A percentile compares a stretch with the other conserved stretches of the same genome.
These are phyloP conservation scores for Populus euphratica DNA, from an alignment of 345 rosid genomes.

Conservation along the genomic window DNA sequence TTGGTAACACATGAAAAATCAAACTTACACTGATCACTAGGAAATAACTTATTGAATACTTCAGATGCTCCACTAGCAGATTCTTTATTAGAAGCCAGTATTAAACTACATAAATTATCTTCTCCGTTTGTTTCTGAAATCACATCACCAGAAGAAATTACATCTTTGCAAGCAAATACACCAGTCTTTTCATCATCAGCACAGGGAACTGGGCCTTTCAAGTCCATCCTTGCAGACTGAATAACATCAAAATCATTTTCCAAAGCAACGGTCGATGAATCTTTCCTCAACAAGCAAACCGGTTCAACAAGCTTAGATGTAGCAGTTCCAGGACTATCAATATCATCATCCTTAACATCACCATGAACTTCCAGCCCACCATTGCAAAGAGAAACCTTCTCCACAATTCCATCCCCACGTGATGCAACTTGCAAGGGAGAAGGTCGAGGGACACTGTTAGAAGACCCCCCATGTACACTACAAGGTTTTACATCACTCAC, in stretches of 20 bases:
- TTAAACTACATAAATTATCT: conserved; percentile 28
- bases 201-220: conserved; percentile 16
- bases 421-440: conserved; percentile 44
- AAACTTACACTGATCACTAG: conserved; percentile 30
- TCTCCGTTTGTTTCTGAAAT: conserved; percentile 31
- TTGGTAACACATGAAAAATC: conserved; percentile 32
- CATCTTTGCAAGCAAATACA: conserved; percentile 18
- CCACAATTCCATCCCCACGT: conserved; percentile 35
- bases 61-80: conserved; percentile 53
- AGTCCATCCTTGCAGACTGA: conserved; percentile 16
- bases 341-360: conserved; percentile 45
- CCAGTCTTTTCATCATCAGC: conserved; percentile 18
- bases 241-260: conserved; percentile 21
- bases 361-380: conserved; percentile 34
- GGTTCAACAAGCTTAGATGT: conserved; percentile 55
- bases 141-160: conserved; percentile 20
- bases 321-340: conserved; percentile 67
- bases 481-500: conserved; percentile 26
- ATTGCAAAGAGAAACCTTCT: conserved; percentile 31
- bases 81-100: conserved; percentile 61
- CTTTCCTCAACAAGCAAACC: conserved; percentile 19
- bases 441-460: conserved; percentile 31
- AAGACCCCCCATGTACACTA: conserved; percentile 30
- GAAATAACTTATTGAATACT: conserved; percentile 48
- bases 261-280: conserved; percentile 25